phyloP scores from a whole-genome alignment of 225 moss, liverwort and hornwort species.

The Sphagnum tenellum region DNA sequence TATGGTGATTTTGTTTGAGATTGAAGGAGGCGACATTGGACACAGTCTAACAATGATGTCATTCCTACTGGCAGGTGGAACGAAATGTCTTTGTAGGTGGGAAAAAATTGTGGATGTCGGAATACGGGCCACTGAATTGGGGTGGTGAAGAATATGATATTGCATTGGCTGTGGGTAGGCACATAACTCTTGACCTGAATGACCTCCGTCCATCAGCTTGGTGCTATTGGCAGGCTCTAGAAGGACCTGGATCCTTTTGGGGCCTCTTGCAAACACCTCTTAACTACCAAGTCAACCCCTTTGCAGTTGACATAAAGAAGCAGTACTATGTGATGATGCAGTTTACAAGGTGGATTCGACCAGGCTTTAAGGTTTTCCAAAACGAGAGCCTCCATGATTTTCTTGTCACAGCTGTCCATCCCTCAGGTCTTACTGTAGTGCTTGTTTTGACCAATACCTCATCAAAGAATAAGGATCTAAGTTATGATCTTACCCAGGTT shows the following conservation, averaged over 20 bases:
- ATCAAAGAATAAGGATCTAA: slow-evolving; percentile 51
- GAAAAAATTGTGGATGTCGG: slow-evolving; percentile 99
- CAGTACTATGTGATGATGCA: slow-evolving; percentile 85
- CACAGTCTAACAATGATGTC: no score
- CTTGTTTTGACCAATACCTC: slow-evolving; percentile 62
- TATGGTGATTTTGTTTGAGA: no score
- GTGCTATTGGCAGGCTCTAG: slow-evolving; percentile 98
- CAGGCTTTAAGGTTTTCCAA: slow-evolving; percentile 59
- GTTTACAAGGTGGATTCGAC: slow-evolving; percentile 86
- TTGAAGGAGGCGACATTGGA: no score
- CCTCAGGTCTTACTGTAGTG: slow-evolving; percentile 42
- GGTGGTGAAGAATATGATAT: slow-evolving; percentile 59
- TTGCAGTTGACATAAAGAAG: slow-evolving; percentile 67
- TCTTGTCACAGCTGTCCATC: slow-evolving; percentile 65
- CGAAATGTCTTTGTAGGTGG: slow-evolving; percentile 30
- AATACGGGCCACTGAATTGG: slow-evolving; percentile 84
- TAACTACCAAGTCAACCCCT: slow-evolving; percentile 31
- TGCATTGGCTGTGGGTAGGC: slow-evolving; percentile 62
- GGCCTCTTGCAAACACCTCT: slow-evolving; percentile 75
- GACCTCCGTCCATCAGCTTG: slow-evolving; percentile 91
- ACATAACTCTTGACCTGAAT: slow-evolving; percentile 82
- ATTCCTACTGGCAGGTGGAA: slow-evolving; percentile 36
- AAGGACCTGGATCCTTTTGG: slow-evolving; percentile 79
- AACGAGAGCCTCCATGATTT: slow-evolving; percentile 51
- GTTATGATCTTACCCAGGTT: slow-evolving; percentile 48